Base-by-base conservation (phyloP, 805 yeast genomes). In the Komagataella pseudopastoris region DNA sequence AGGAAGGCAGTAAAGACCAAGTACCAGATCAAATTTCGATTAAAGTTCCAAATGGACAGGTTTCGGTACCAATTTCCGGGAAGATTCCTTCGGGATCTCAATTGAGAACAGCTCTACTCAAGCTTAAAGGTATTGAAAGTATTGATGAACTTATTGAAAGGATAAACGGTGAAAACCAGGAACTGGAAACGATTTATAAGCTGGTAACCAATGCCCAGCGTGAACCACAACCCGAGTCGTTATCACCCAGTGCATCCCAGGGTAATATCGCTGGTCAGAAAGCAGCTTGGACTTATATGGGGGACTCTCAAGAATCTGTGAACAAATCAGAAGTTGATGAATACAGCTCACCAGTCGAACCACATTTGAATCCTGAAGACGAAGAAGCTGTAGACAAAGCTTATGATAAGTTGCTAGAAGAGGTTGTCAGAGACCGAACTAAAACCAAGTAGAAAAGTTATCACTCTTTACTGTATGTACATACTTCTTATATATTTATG, bases 91-190 rank as follows among this genome's bases (percentile, higher is more conserved):
- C 81, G 0, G 83, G 83, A 1, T 64, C 75, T 1, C 78, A 77
- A 56, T 66, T 78, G 23, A 60, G 83, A 47, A 80, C 77, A 54
- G 80, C 81, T 0, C 83, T 85, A 23, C 81, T 85, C 51, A 78
- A 79, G 53, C 88, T 89, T 3, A 84, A 83, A 59, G 91, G 91
- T 56, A 80, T 83, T 51, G 81, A 81, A 54, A 76, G 84, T 23
- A 84, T 84, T 7, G 73, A 75, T 18, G 87, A 83, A 52, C 71
- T 85, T 57, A 84, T 85, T 56, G 76, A 74, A 49, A 83, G 78
- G 56, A 85, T 85, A 51, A 78, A 77, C 58, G 71, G 71, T 51
- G 77, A 82, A 52, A 64, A 63, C 49, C 53, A 62, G 5, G 56
- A 63, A 48, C 59, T 66, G 48, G 56, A 61, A 45, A 54, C 57